A percentile compares a stretch with the other conserved stretches of the same genome.
phyloP scores from a whole-genome alignment of 2,329 filamentous ascomycete genomes.

The Elsinoe batatas region DNA sequence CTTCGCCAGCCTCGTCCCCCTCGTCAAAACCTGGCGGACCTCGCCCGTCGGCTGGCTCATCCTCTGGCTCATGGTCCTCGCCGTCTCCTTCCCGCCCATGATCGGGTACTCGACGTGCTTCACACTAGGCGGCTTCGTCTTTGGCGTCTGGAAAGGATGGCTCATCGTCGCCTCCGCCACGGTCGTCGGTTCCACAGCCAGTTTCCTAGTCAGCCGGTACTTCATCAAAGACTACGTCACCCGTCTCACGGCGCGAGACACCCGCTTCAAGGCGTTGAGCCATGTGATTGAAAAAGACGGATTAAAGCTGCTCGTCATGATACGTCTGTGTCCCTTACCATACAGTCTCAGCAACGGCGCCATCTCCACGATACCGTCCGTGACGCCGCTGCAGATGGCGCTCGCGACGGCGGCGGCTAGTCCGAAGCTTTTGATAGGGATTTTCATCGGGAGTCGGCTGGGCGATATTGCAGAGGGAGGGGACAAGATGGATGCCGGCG shows the following conservation, averaged over 20 bases:
- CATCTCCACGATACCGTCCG: conserved; percentile 83
- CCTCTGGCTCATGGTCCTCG: conserved; percentile 64
- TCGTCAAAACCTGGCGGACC: conserved; percentile 67
- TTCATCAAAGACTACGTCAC: conserved; percentile 71
- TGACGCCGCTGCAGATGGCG: conserved; percentile 65
- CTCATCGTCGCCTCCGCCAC: conserved; percentile 70
- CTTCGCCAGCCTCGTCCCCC: conserved; percentile 63
- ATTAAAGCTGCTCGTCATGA: conserved; percentile 78
- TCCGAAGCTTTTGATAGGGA: conserved; percentile 82
- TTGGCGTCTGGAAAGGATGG: conserved; percentile 62
- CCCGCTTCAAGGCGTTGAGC: conserved; percentile 76
- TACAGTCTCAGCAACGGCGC: conserved; percentile 93
- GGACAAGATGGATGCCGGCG: conserved; percentile 68
- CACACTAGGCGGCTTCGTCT: conserved; percentile 60
- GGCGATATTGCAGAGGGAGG: conserved; percentile 73
- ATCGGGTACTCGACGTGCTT: conserved; percentile 77
- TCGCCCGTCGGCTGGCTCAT: conserved; percentile 63
- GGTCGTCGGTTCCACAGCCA: conserved; percentile 63
- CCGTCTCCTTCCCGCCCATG: conserved; percentile 74
- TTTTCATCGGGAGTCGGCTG: conserved; percentile 81
- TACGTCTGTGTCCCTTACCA: conserved; percentile 82
- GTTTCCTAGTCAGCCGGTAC: conserved; percentile 73
- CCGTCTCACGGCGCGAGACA: conserved; percentile 69
- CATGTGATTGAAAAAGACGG: conserved; percentile 87
- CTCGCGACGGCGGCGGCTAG: conserved; percentile 71